Base-by-base conservation (phyloP, 2,329 filamentous ascomycete genomes). In the Talaromyces pinophilus region DNA sequence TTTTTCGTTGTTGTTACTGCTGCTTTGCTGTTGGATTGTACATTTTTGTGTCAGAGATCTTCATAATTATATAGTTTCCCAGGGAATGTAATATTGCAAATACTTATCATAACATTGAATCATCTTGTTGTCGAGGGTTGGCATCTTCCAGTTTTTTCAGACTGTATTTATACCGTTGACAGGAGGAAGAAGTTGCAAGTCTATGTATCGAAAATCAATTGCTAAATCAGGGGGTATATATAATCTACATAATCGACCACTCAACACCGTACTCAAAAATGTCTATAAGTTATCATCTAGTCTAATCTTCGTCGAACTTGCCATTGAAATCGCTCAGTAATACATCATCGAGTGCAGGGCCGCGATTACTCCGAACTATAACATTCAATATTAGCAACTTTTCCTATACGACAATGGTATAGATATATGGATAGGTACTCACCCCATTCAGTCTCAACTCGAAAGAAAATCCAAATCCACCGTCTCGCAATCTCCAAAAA, bases 381-480 rank as follows among this genome's bases (percentile, higher is more conserved):
- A 62, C 60, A 61, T 28, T 28, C 7, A 40, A 11, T 1, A 28
- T 67, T 67, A 64, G 50, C 19, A 28, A 64, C 57, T n/a, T 11
- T 64, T n/a, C 25, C 22, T 44, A 30, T 10, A 19, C 11, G 17
- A 11, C 7, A 30, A 10, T 48, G 19, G 13, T 25, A 42, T 13
- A 30, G 38, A 59, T 35, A n/a, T 17, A 59, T 35, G 17, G 25
- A 30, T 28, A 46, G 22, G 11, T 60, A 80, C 80, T 88, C 83
- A 79, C 92, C 86, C 91, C 91, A 97, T 82, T 99, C 95, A 25
- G 92, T 93, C 83, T 99, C 95, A 48, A 96, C 89, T 10, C 95
- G 87, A 80, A 98, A 92, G 79, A 97, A 98, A 66, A 97, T 92
- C 95, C 95, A 99, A 68, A 98, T 86, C 93, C 94, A 98, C 66